Evolutionary conservation across 2,329 filamentous ascomycete species (phyloP).

Genomic region (Ustulina deusta): DNA sequence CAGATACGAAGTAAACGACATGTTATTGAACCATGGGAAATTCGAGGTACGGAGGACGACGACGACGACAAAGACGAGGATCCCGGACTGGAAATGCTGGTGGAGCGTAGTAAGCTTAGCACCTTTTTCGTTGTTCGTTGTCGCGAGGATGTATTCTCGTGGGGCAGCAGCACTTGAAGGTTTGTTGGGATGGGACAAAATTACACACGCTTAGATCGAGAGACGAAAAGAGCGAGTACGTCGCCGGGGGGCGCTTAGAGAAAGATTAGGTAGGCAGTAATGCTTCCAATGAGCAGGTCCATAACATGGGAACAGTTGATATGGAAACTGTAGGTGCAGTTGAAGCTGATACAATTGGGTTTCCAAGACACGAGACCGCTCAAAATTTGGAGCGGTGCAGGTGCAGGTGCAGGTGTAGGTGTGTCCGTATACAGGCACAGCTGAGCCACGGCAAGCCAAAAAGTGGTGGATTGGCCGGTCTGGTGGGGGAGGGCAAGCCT

Average conservation of each 20-base stretch:
- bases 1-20: slow-evolving; percentile 48
- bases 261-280: neutral
- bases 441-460: slow-evolving; percentile 16
- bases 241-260: too few relatives aligned
- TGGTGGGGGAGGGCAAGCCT: slow-evolving; percentile 25
- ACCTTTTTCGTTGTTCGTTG: slow-evolving; percentile 6
- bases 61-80: slow-evolving; percentile 4
- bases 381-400: slow-evolving; percentile 17
- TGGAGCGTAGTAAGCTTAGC: slow-evolving; percentile 9
- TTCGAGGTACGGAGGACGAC: slow-evolving; percentile 9
- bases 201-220: neutral
- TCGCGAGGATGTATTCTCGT: slow-evolving; percentile 23
- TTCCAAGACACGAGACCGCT: slow-evolving; percentile 20
- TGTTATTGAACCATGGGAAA: slow-evolving; percentile 43
- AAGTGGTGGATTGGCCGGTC: slow-evolving; percentile 4
- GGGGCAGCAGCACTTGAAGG: slow-evolving; percentile 5
- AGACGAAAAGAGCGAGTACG: neutral
- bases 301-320: neutral
- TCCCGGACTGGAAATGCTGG: slow-evolving; percentile 1
- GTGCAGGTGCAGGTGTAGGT: neutral
- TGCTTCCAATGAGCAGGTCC: neutral
- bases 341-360: slow-evolving; percentile 9
- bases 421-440: neutral
- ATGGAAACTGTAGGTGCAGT: slow-evolving; percentile 1
- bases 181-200: slow-evolving; percentile 35